Conservation (phyloP, 1,139 yeast genomes). For the Eremothecium gossypii region DNA sequence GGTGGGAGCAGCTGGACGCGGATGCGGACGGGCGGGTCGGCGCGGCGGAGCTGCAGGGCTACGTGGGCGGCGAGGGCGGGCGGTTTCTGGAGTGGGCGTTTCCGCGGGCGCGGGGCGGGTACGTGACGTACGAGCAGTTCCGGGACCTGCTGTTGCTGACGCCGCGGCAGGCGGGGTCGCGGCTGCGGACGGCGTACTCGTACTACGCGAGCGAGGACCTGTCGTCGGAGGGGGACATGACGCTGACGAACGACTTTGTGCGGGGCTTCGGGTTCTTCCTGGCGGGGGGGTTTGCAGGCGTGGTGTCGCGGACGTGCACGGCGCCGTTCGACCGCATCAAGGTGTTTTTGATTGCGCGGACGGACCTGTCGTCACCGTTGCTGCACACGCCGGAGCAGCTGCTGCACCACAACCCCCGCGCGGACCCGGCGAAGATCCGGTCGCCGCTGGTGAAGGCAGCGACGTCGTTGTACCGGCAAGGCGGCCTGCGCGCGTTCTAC, state of each 20-base stretch:
- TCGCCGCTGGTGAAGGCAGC: slow-evolving; percentile 78
- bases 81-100: slow-evolving; percentile 34
- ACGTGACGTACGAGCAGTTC: slow-evolving; percentile 78
- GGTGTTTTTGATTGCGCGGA: slow-evolving; percentile 86
- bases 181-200: slow-evolving; percentile 71
- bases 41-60: slow-evolving; percentile 55
- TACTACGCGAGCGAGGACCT: slow-evolving; percentile 70
- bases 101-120: slow-evolving; percentile 41
- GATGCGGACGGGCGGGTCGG: slow-evolving; percentile 70
- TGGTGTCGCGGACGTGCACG: slow-evolving; percentile 91
- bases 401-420: slow-evolving; percentile 35
- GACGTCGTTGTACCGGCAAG: slow-evolving; percentile 72
- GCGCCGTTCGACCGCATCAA: slow-evolving; percentile 95
- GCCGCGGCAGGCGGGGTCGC: slow-evolving; percentile 64
- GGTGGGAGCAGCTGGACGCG: slow-evolving; percentile 61
- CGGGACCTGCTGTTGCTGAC: slow-evolving; percentile 70
- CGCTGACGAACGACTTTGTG: slow-evolving; percentile 66
- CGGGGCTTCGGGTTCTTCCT: slow-evolving; percentile 83
- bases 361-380: slow-evolving; percentile 66
- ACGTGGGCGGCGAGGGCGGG: slow-evolving; percentile 32
- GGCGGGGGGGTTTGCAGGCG: slow-evolving; percentile 95
- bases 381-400: slow-evolving; percentile 45
- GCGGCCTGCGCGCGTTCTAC: slow-evolving; percentile 79
- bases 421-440: slow-evolving; percentile 36
- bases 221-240: slow-evolving; percentile 80